Conservation (phyloP, 2,329 filamentous ascomycete genomes). For the Sporothrix globosa region DNA sequence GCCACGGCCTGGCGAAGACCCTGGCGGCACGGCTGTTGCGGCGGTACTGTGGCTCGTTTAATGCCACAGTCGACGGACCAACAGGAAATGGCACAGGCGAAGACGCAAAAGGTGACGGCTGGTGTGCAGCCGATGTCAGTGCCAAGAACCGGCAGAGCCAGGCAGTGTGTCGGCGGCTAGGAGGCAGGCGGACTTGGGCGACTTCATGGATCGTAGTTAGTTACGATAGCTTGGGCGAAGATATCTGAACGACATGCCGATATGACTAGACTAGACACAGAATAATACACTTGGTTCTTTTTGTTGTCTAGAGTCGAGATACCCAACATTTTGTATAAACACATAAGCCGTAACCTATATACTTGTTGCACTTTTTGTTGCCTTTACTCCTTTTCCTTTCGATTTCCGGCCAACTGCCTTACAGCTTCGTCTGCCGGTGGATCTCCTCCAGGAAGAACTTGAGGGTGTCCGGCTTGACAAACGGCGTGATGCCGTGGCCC, state of each 20-base stretch:
- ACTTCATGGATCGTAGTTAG: constrained; percentile 53
- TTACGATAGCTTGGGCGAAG: constrained; percentile 36
- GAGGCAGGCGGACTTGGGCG: constrained; percentile 59
- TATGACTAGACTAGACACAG: not conserved
- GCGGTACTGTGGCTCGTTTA: constrained; percentile 51
- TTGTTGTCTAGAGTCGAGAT: constrained; percentile 3
- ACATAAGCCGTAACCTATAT: not conserved
- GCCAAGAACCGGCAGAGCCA: constrained; percentile 63
- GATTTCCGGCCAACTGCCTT: constrained; percentile 18
- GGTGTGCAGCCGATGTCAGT: constrained; percentile 66
- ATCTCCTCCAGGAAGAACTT: constrained; percentile 95
- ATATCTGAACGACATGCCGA: constrained; percentile 11
- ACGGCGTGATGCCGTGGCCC: constrained; percentile 92
- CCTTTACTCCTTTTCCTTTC: not conserved
- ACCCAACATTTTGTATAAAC: constrained; percentile 8
- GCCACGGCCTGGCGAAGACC: constrained; percentile 64
- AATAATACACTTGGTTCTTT: not conserved
- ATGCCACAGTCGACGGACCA: not conserved
- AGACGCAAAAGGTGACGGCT: constrained; percentile 52
- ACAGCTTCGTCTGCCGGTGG: constrained; percentile 64
- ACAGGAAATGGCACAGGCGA: constrained; percentile 55
- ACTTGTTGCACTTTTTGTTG: not conserved
- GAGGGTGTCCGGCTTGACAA: constrained; percentile 90
- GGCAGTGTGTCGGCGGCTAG: constrained; percentile 63
- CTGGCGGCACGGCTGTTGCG: constrained; percentile 62